Base-by-base conservation (phyloP, 306 rosid species). In the Malus sieversii region DNA sequence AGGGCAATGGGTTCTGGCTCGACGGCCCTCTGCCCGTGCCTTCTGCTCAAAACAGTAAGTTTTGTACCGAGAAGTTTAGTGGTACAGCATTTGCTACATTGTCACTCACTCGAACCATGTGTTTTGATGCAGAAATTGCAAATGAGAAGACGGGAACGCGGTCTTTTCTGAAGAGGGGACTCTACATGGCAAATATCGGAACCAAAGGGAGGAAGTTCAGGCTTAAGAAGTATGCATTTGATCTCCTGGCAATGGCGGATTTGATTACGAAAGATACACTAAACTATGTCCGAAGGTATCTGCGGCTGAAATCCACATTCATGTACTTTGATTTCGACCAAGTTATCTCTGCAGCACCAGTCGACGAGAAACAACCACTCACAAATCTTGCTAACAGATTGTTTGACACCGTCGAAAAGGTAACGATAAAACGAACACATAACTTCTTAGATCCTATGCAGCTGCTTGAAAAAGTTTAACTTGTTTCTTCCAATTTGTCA, bases 231-330 rank as follows among this genome's bases (percentile, higher is more conserved):
- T 84, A 70, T 73, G 86, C 97, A 1, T 92, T 90, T 82, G 99
- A 92, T 89, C 97, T 92, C 66, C 78, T 92, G 58, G 92, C 97
- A 19, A 87, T 95, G 97, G 90, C 91, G 3, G 97, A 89, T 87
- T 86, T 96, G 85, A 52, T 92, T 18, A 86, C 83, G 46, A 85
- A 81, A 87, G 97, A 88, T 76, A 89, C 89, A 59, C 78, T 96
- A 55, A 89, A 88, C 78, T 96, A 90, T 80, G 99, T 92, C 33
- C 86, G 90, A 77, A 89, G 77, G 85, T 95, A 88, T 84, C 84
- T 95, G n/a, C 81, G 93, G 25, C 85, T 92, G 46, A 92, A 92
- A 79, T 88, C 98, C 22, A 89, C 97, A 2, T 86, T 90, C 87
- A 90, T 90, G 74, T 96, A 92, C 89, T 89, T 71, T 15, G 98